Evolutionary conservation across 2,329 filamentous ascomycete species (phyloP), one percentile per base, ranked within the genome.

Genomic region (Sporothrix protearum): DNA sequence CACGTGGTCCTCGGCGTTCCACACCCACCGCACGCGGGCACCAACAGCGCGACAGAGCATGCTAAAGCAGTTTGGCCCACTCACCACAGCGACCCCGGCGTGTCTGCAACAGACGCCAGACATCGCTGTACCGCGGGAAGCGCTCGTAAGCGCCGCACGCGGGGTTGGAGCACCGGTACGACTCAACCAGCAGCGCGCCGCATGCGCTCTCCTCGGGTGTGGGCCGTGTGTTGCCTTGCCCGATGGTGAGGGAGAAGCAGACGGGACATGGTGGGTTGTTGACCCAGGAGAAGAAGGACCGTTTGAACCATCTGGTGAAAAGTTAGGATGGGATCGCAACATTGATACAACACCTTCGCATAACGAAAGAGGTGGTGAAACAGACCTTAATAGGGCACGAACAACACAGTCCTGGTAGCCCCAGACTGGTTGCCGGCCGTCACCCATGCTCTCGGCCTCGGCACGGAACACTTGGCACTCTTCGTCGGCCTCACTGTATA

Each of bases 1-100:
- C 33, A 97, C 93, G 78, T 97, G 93, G 80, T 98, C 96, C 81
- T 98, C 96, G 39, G 92, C 91, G 76, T 98, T 98, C 96, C 96
- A 99, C 12, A 99, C 92, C 96, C 96, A 99, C 77, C 96, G 89
- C 30, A 97, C 94, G 73, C 95, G 88, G 73, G 92, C 92, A 67
- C 95, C 95, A 16, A 98, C 89, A 4, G 96, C 96, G 73, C 95
- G 89, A 84, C 95, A 98, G 69, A 99, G 87, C 96, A 98, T 98
- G 82, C 91, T 95, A 83, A 99, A 99, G 85, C 94, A 97, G 82
- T 97, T 98, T 75, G 93, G 93, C 94, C 94, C 96, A 98, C 83
- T 99, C 96, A 73, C 96, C 96, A 73, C 91, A 91, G 76, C 96
- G 90, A 47, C 96, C 96, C 76, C 92, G 88, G 76, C 92, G 86